Percentiles rank a stretch among this genome's conserved stretches.
Conservation (phyloP, 176 grass and related monocot genomes). For the Coix lacrymajobi region DNA sequence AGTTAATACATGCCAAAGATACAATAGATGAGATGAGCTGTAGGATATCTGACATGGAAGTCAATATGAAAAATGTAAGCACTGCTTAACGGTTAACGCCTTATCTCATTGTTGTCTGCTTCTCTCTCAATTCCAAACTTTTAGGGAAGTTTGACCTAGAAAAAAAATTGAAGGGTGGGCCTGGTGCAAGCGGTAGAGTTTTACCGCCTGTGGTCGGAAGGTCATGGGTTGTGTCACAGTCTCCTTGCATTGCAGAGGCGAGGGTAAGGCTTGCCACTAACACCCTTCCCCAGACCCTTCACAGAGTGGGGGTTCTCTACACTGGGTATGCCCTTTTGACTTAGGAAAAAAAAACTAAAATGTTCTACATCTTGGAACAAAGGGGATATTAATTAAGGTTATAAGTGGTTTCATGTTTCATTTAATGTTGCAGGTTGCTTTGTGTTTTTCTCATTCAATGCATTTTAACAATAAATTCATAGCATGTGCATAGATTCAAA, state of each 20-base stretch:
- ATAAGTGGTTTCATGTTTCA: not conserved
- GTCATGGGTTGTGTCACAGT: too few relatives aligned
- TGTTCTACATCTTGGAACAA: not conserved
- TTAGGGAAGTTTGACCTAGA: not conserved
- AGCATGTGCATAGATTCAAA: not conserved
- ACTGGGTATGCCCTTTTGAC: too few relatives aligned
- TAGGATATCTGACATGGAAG: constrained; percentile 61
- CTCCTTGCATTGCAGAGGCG: too few relatives aligned
- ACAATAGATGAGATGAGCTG: constrained; percentile 52
- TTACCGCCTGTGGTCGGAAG: too few relatives aligned
- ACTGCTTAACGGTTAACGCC: too few relatives aligned
- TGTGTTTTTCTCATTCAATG: not conserved
- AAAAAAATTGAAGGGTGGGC: too few relatives aligned
- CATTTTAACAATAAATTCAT: constrained; percentile 12
- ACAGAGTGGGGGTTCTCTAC: too few relatives aligned
- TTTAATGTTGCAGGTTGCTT: not conserved
- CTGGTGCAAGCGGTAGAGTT: too few relatives aligned
- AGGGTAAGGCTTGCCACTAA: too few relatives aligned
- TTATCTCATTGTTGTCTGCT: not conserved
- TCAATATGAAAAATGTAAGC: constrained; percentile 62
- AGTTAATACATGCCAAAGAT: constrained; percentile 51
- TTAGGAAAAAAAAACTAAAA: not conserved
- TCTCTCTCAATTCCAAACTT: not conserved
- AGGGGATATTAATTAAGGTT: not conserved
- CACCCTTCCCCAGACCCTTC: too few relatives aligned